phyloP scores from a whole-genome alignment of 257 asterid species.

The Paulownia fortunei region DNA sequence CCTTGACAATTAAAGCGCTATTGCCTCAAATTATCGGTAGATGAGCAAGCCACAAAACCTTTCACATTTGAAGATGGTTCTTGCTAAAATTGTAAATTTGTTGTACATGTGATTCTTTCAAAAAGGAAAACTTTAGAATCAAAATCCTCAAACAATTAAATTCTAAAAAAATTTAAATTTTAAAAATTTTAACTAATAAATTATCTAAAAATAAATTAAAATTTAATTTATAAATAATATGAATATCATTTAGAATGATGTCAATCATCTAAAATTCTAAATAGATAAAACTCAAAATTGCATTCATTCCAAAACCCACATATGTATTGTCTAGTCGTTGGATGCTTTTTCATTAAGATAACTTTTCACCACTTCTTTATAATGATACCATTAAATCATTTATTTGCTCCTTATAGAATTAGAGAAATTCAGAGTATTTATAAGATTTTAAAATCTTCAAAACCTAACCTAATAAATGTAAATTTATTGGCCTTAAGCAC shows the following conservation, averaged over 20 bases:
- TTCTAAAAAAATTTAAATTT: background rate
- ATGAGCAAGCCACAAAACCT: background rate
- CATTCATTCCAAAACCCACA: background rate
- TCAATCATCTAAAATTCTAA: background rate
- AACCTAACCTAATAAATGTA: background rate
- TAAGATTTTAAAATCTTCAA: background rate
- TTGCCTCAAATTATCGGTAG: background rate
- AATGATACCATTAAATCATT: background rate
- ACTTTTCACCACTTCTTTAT: background rate
- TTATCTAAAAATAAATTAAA: no score
- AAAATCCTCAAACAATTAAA: background rate
- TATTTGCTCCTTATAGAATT: background rate
- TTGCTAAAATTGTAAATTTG: background rate
- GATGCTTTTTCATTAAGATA: background rate
- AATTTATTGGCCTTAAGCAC: no score
- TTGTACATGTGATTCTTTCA: background rate
- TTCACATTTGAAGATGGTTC: background rate
- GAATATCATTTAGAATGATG: background rate
- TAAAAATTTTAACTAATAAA: background rate
- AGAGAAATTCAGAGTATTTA: background rate
- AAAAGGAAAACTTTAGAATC: background rate
- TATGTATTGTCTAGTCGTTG: background rate
- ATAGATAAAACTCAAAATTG: background rate
- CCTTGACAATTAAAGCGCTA: background rate
- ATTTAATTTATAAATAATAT: background rate